phyloP scores from a whole-genome alignment of 1,284 basidiomycete species.

The Sanghuangporus sanghuang region DNA sequence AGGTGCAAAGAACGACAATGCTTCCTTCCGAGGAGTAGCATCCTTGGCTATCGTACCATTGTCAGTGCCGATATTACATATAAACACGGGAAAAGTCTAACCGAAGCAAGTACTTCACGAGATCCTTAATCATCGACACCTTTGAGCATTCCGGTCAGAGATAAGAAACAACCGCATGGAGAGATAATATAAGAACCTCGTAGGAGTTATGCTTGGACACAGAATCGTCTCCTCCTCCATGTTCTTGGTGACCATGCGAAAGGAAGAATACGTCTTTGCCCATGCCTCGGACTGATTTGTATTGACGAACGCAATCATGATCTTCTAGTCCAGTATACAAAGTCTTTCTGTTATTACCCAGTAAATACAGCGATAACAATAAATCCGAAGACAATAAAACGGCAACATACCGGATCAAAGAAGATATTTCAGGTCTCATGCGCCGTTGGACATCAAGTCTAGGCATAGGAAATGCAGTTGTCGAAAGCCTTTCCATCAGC shows the following conservation, averaged over 20 bases:
- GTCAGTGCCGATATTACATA: not conserved
- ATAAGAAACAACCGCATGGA: not conserved
- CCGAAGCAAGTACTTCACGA: conserved; percentile 63
- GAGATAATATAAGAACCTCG: conserved; percentile 41
- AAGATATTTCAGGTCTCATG: conserved; percentile 40
- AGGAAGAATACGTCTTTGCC: conserved; percentile 55
- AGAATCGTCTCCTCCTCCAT: conserved; percentile 47
- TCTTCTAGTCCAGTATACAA: conserved; percentile 57
- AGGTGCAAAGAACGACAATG: conserved; percentile 71
- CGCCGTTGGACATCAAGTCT: conserved; percentile 37
- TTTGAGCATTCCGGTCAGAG: conserved; percentile 23
- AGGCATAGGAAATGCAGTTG: conserved; percentile 35
- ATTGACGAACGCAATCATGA: conserved; percentile 42
- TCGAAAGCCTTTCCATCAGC: conserved; percentile 42
- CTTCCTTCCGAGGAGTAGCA: conserved; percentile 56
- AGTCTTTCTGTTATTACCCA: conserved; percentile 36
- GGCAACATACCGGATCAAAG: conserved; percentile 30
- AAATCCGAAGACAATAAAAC: not conserved
- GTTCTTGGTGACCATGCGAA: conserved; percentile 50
- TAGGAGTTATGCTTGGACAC: conserved; percentile 59
- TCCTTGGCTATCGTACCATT: conserved; percentile 41
- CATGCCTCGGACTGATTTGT: conserved; percentile 53
- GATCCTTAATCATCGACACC: conserved; percentile 66
- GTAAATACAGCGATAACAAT: not conserved
- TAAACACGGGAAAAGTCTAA: conserved; percentile 26